Percentiles rank a stretch among this genome's conserved stretches.
phyloP scores from a whole-genome alignment of 768 basidiomycete genomes.

The Hebeloma cylindrosporum region DNA sequence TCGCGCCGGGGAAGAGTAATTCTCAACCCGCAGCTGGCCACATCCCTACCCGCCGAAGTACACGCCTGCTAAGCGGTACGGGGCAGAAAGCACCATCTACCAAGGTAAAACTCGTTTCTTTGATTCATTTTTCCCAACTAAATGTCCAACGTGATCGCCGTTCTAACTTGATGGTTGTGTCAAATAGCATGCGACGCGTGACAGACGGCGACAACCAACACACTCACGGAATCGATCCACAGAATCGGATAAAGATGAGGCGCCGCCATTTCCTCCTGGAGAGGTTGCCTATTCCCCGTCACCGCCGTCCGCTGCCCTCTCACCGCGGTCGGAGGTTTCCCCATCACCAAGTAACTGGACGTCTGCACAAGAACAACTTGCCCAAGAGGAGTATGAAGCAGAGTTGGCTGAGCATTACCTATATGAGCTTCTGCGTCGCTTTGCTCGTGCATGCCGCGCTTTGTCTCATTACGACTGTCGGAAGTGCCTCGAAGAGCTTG shows the following conservation, averaged over 20 bases:
- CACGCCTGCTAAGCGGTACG: slow-evolving; percentile 63
- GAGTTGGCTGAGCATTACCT: slow-evolving; percentile 82
- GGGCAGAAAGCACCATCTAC: slow-evolving; percentile 47
- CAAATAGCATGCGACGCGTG: slow-evolving; percentile 37
- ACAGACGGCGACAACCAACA: slow-evolving; percentile 56
- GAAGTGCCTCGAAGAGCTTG: slow-evolving; percentile 73
- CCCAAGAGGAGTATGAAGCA: slow-evolving; percentile 68
- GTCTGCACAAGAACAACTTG: slow-evolving; percentile 64
- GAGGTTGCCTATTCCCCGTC: slow-evolving; percentile 63
- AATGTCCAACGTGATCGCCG: too few species aligned
- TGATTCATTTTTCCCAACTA: slow-evolving; percentile 5
- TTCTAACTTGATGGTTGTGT: too few species aligned
- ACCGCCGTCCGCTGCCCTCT: slow-evolving; percentile 56
- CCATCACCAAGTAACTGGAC: slow-evolving; percentile 65
- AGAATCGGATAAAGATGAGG: slow-evolving; percentile 76
- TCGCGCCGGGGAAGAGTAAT: slow-evolving; percentile 52
- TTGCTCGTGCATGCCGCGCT: slow-evolving; percentile 76
- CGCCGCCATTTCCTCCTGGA: slow-evolving; percentile 40
- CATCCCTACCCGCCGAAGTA: slow-evolving; percentile 64
- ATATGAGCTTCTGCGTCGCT: slow-evolving; percentile 76
- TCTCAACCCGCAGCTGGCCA: slow-evolving; percentile 42
- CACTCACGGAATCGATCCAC: slow-evolving; percentile 59
- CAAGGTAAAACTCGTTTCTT: slow-evolving; percentile 49
- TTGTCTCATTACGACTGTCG: slow-evolving; percentile 76
- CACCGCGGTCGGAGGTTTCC: slow-evolving; percentile 64